Evolutionary conservation across 345 rosid species (phyloP).

Genomic region (Sisymbrium irio): DNA sequence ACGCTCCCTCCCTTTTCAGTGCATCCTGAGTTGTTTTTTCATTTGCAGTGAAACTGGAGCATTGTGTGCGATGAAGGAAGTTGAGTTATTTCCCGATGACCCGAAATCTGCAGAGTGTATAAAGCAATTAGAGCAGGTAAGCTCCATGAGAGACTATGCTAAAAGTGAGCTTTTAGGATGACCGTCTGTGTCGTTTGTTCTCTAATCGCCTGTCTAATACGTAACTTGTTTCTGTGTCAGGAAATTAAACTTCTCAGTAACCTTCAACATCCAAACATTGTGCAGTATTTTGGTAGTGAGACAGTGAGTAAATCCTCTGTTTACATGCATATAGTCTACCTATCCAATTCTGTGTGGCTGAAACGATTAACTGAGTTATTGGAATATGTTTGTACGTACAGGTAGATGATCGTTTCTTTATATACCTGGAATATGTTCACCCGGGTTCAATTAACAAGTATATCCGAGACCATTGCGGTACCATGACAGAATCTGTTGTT

Average conservation of each 20-base stretch:
- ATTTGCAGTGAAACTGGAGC: slow-evolving; percentile 86
- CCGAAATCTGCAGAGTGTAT: slow-evolving; percentile 83
- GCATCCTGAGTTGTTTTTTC: slow-evolving; percentile 20
- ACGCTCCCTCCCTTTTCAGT: not conserved
- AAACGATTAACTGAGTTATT: slow-evolving; percentile 9
- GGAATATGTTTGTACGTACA: slow-evolving; percentile 30
- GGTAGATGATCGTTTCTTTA: slow-evolving; percentile 82
- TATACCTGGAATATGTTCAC: slow-evolving; percentile 91
- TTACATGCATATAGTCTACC: not conserved
- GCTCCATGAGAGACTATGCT: not conserved
- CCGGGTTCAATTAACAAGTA: slow-evolving; percentile 95
- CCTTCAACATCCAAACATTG: slow-evolving; percentile 91
- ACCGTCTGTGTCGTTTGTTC: not conserved
- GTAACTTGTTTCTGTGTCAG: slow-evolving; percentile 39
- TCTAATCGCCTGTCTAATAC: not conserved
- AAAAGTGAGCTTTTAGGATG: not conserved
- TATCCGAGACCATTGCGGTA: slow-evolving; percentile 82
- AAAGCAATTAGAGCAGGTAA: slow-evolving; percentile 88
- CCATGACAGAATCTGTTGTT: slow-evolving; percentile 87
- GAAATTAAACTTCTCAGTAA: slow-evolving; percentile 92
- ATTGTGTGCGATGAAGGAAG: slow-evolving; percentile 97
- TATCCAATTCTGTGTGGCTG: not conserved
- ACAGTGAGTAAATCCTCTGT: slow-evolving; percentile 58
- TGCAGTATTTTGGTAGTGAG: slow-evolving; percentile 98
- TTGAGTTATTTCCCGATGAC: slow-evolving; percentile 85